Conservation (phyloP, 2,329 filamentous ascomycete genomes). For the Ploettnerulaceae sp. region DNA sequence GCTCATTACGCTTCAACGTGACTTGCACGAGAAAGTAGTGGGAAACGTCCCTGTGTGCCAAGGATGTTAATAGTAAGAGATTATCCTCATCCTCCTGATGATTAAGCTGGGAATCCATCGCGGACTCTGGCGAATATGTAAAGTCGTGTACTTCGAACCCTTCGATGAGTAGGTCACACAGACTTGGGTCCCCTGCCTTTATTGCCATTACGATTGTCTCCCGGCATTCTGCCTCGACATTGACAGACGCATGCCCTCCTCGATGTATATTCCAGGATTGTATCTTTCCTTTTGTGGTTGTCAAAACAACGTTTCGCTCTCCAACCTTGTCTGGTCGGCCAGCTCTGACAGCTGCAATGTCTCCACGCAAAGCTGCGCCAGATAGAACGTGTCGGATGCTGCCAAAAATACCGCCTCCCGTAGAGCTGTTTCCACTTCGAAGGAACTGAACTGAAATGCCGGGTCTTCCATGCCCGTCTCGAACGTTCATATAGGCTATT, state of each 20-base stretch:
- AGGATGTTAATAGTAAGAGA: slow-evolving; percentile 56
- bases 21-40: slow-evolving; percentile 75
- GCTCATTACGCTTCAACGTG: slow-evolving; percentile 49
- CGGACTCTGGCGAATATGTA: slow-evolving; percentile 57
- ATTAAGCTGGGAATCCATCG: slow-evolving; percentile 47
- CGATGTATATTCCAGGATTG: slow-evolving; percentile 87
- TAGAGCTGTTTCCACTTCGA: slow-evolving; percentile 51
- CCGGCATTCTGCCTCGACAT: slow-evolving; percentile 66
- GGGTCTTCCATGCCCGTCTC: slow-evolving; percentile 82
- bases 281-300: slow-evolving; percentile 70
- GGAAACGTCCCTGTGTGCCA: slow-evolving; percentile 47
- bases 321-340: slow-evolving; percentile 68
- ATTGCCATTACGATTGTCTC: slow-evolving; percentile 60
- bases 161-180: slow-evolving; percentile 47
- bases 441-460: slow-evolving; percentile 74
- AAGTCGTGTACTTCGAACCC: slow-evolving; percentile 77
- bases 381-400: slow-evolving; percentile 74
- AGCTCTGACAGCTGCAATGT: slow-evolving; percentile 75
- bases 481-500: slow-evolving; percentile 77
- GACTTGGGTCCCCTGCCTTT: slow-evolving; percentile 47
- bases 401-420: slow-evolving; percentile 67
- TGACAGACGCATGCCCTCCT: slow-evolving; percentile 73
- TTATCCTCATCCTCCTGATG: slow-evolving; percentile 50
- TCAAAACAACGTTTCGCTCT: slow-evolving; percentile 78
- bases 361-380: slow-evolving; percentile 64